Base-by-base conservation (phyloP, 768 basidiomycete species). In the Suillus subaureus region DNA sequence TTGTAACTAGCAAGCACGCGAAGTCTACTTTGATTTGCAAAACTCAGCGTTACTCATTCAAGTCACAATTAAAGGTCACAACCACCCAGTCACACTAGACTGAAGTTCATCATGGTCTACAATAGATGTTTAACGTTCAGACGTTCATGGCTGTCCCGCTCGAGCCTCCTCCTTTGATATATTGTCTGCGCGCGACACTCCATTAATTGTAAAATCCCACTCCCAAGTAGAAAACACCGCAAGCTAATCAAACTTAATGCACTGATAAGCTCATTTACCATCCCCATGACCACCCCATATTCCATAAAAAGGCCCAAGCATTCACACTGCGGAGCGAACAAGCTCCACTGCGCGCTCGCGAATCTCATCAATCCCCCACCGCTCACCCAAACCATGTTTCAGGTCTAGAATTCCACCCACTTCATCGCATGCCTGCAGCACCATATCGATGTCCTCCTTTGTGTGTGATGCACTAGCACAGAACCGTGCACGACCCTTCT, bases 401-500 rank as follows among this genome's bases (percentile, higher is more conserved):
- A 99, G 79, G 79, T 97, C 96, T 68, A 99, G 80, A 37, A 93
- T 74, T 72, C 92, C 90, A 37, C 97, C 97, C 67, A 99, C 82
- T 78, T 97, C 96, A 76, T 97, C 94, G 72, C 91, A 94, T 9
- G 97, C 96, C 51, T 84, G 80, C 52, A 99, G 82, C 39, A 99
- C 79, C 16, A 81, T 80, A 79, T 99, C 97, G 64, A 99, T 88
- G 73, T 99, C 97, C 70, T 95, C 92, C 81, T 99, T 99, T 63
- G 96, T 99, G 82, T 99, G 97, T 57, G 95, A 82, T 15, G 97
- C 92, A 64, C 92, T 94, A 23, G 97, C 85, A 74, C 97, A 99
- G 83, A 99, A 97, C 71, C 97, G 84, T 61, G 96, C 94, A 39
- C 97, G 87, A 52, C 88, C 86, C 12, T 93, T 94, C 67, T 96